Evolutionary conservation across 192 early-diverging fungal species (phyloP), one percentile per base, ranked within the genome.

Genomic region (Coemansia sp.): DNA sequence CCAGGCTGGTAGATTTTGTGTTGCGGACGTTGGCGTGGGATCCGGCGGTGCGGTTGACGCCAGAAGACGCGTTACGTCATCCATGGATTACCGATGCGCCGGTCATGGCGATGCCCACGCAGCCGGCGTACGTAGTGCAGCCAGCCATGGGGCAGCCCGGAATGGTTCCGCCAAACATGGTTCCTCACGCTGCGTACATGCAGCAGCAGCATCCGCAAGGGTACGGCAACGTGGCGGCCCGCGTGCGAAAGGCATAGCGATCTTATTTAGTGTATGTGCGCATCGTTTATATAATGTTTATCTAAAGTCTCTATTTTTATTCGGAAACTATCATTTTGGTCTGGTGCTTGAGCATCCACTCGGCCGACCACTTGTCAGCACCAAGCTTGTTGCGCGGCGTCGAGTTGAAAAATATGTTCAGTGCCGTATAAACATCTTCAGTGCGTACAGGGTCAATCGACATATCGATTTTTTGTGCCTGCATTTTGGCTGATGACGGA

Each of bases 1-100:
- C 81, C 51, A 63, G 82, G 19, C 94, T 98, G 63, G 62, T 96
- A 7, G 91, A 97, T 61, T 98, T 98, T 83, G 84, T 98, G 49
- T 55, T 83, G 39, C 80, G 81, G 21, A 93, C 94, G 59, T 74
- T 98, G 45, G 84, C 85, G 17, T 98, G 96, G 96, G 91, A 95
- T 67, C 94, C 96, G 7, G 85, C 89, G 55, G 85, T 85, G 56
- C 84, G 96, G 19, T 87, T 98, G 85, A 92, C 85, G 23, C 94
- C 96, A 26, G 79, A 83, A 10, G 92, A 96, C 50, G 95, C 92
- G 26, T 65, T 95, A 25, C 81, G 86, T 22, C 96, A 98, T 62
- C 89, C 88, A 35, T 95, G 90, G 87, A 91, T 94, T 37, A 83
- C 80, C 14, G 90, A 89, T 21, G 83, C 86, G 58, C 69, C 79